These are phyloP conservation scores for Apophysomyces ossiformis DNA, from an alignment of 371 early-diverging fungal species.

Conservation along the genomic window DNA sequence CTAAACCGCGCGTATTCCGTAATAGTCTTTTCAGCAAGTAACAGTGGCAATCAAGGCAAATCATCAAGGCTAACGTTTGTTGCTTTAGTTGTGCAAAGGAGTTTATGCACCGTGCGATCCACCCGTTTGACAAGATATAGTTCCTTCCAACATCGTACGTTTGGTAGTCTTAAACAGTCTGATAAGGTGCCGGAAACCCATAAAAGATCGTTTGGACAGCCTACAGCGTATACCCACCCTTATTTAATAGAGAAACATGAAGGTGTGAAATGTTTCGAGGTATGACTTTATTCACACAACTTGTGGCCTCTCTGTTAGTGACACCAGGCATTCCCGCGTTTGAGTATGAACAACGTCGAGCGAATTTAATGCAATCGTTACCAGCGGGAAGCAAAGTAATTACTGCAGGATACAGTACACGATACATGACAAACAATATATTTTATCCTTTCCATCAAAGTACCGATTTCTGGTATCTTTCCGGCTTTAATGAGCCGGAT, in stretches of 20 bases:
- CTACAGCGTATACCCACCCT: conserved; percentile 78
- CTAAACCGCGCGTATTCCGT: background rate
- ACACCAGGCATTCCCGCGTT: conserved; percentile 76
- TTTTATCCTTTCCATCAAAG: conserved; percentile 96
- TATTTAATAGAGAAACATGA: conserved; percentile 77
- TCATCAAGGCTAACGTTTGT: background rate
- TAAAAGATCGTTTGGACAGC: conserved; percentile 73
- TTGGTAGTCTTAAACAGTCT: conserved; percentile 5
- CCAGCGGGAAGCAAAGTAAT: conserved; percentile 74
- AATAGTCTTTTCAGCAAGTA: background rate
- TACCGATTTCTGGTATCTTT: conserved; percentile 88
- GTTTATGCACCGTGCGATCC: background rate
- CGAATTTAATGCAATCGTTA: conserved; percentile 63
- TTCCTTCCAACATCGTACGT: background rate
- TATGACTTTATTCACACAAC: no score
- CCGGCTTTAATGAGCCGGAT: conserved; percentile 93
- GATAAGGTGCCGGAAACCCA: conserved; percentile 42
- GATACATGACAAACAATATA: conserved; percentile 91
- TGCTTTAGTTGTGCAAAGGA: background rate
- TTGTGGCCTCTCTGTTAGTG: conserved; percentile 43
- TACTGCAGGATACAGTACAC: conserved; percentile 74
- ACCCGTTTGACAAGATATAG: background rate
- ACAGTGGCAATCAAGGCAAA: background rate
- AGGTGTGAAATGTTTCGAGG: conserved; percentile 41
- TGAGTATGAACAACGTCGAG: conserved; percentile 81